These are phyloP conservation scores for Dimargaris cristalligena DNA, from an alignment of 192 early-diverging fungal genomes.

Conservation along the genomic window DNA sequence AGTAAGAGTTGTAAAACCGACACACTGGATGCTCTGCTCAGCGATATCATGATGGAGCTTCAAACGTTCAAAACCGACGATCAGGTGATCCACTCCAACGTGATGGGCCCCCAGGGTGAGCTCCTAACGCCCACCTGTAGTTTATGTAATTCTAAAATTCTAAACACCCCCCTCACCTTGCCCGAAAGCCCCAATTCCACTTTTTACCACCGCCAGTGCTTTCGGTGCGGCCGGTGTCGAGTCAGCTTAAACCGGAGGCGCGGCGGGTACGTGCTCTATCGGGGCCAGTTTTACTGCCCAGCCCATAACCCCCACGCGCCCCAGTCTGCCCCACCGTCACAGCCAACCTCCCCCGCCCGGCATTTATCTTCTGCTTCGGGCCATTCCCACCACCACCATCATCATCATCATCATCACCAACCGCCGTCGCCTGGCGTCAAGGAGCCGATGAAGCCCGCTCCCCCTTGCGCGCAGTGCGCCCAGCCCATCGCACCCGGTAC, in stretches of 20 bases:
- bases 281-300: neutral
- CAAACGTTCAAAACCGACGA: conserved; percentile 5
- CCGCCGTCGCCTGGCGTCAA: no score
- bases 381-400: no score
- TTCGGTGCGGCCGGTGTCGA: neutral
- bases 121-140: neutral
- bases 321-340: no score
- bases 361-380: no score
- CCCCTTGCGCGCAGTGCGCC: neutral
- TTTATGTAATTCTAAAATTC: neutral
- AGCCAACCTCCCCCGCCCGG: no score
- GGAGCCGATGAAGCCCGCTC: no score
- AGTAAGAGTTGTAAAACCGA: no score
- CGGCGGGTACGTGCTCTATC: neutral
- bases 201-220: conserved; percentile 1
- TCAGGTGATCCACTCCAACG: neutral
- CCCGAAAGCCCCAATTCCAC: neutral
- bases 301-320: neutral
- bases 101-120: neutral
- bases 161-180: conserved; percentile 1
- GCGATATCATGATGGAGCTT: conserved; percentile 5
- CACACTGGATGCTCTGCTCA: neutral
- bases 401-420: no score
- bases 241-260: neutral
- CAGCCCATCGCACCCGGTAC: neutral